Evolutionary conservation across 768 basidiomycete genomes (phyloP), one percentile per base, ranked within the genome.

Genomic region (Tricholoma sp.): DNA sequence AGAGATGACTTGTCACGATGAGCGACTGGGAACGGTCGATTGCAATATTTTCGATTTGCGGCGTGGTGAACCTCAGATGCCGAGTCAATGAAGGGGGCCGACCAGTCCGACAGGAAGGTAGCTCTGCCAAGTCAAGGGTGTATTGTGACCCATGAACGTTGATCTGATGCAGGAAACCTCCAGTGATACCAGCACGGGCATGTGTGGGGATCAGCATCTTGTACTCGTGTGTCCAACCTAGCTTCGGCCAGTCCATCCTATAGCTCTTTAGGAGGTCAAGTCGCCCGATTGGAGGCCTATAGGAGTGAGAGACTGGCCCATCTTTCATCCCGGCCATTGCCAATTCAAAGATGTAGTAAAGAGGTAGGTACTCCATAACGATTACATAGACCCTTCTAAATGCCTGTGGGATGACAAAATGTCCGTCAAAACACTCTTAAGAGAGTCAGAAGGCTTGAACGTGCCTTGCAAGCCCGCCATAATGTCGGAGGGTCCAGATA

Each of bases 331-430:
- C 80, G 56, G 75, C 67, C 19, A 76, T 52, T 16, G 76, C 80
- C 27, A 83, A 70, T 60, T 82, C 80, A 61, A 76, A 76, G 49
- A 72, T 75, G 66, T 83, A 83, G 29, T 74, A 74, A 57, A 83
- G 75, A 21, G 74, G 72, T 50, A 79, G 74, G 63, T 75, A 76
- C 35, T 75, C 75, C 74, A 75, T 76, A 41, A 77, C 75, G 43
- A 80, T 71, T 50, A 61, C 69, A 60, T 74, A 74, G 50, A 80
- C 70, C 58, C 81, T 72, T 55, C 68, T 67, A 61, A 81, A 80
- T 47, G 76, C 79, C 81, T 83, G 60, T 37, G 54, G 9, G 54
- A 18, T 47, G 21, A 52, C 19, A 52, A 37, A 55, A 9, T 35
- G 34, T 24, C 32, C 19, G 45, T 39, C 12, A 41, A 43, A 35